phyloP scores from a whole-genome alignment of 2,329 filamentous ascomycete genomes.

The Fusarium sp. region DNA sequence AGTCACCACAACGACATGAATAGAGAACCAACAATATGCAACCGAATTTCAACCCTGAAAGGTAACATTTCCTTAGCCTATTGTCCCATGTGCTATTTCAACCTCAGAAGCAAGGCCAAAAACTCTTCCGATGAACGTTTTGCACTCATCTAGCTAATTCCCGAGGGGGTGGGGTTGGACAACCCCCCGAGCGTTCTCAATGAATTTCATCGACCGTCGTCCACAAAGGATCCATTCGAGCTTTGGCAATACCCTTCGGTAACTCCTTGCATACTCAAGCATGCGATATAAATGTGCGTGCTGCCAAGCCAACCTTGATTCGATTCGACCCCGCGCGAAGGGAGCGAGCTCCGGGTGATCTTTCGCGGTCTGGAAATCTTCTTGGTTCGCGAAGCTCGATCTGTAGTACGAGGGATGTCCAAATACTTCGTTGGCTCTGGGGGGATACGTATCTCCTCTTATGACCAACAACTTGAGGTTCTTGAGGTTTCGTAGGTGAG shows the following conservation, averaged over 20 bases:
- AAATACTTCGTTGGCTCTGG: no score
- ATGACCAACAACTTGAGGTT: neutral
- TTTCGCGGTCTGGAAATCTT: neutral
- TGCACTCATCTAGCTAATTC: fast-evolving
- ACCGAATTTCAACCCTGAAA: no score
- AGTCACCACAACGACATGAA: no score
- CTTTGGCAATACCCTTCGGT: slow-evolving; percentile 1
- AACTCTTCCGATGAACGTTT: neutral
- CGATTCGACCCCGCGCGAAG: fast-evolving
- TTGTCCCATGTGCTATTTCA: neutral
- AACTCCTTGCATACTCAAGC: slow-evolving; percentile 13
- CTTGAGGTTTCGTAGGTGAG: neutral
- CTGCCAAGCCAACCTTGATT: neutral
- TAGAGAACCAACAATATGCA: no score
- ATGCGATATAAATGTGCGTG: slow-evolving; percentile 24
- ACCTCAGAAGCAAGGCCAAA: neutral
- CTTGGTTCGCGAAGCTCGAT: neutral
- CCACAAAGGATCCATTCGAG: slow-evolving; percentile 25
- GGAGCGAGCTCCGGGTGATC: neutral
- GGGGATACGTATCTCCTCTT: neutral
- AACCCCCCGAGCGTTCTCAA: neutral
- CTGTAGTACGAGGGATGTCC: no score
- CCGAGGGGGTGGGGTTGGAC: neutral
- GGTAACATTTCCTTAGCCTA: no score
- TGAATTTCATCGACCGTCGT: slow-evolving; percentile 1